A percentile compares a stretch with the other conserved stretches of the same genome.
These are phyloP conservation scores for Pseudocercospora pini-densiflorae DNA, from an alignment of 2,329 filamentous ascomycete genomes.

Conservation along the genomic window DNA sequence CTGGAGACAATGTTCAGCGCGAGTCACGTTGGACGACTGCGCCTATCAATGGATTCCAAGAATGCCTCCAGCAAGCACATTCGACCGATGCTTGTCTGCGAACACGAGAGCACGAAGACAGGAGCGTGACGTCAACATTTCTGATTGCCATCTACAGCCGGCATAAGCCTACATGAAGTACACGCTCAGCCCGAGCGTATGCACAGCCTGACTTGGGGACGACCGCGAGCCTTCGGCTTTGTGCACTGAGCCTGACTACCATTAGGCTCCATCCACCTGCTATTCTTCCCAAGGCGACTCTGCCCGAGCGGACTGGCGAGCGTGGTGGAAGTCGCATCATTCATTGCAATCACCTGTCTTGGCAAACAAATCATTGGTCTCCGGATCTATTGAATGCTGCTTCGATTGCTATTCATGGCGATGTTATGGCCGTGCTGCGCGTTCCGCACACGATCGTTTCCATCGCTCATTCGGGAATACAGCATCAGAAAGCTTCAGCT, in stretches of 20 bases:
- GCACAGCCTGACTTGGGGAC: not conserved
- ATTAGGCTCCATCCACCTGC: not conserved
- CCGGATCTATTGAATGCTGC: not conserved
- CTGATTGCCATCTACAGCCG: not conserved
- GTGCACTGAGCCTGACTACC: not conserved
- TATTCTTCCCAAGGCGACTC: not conserved
- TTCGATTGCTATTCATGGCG: not conserved
- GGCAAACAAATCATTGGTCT: not conserved
- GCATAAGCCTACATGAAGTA: not conserved
- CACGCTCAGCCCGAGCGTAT: not conserved
- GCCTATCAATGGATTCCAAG: not conserved
- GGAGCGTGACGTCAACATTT: not conserved
- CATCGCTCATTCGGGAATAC: constrained; percentile 4
- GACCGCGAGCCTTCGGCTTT: not conserved
- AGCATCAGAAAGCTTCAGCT: not conserved
- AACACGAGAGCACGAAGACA: not conserved
- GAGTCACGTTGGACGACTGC: too few relatives aligned
- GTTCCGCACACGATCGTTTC: not conserved
- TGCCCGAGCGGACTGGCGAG: not conserved
- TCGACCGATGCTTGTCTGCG: not conserved
- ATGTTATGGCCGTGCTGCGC: not conserved
- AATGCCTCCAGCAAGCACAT: not conserved
- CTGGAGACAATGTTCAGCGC: too few relatives aligned
- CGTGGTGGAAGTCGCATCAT: not conserved
- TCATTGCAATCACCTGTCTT: not conserved